Percentiles rank a stretch among this genome's conserved stretches.
These are phyloP conservation scores for Tylopilus plumbeoviolaceoides DNA, from an alignment of 768 basidiomycete species.

Conservation along the genomic window DNA sequence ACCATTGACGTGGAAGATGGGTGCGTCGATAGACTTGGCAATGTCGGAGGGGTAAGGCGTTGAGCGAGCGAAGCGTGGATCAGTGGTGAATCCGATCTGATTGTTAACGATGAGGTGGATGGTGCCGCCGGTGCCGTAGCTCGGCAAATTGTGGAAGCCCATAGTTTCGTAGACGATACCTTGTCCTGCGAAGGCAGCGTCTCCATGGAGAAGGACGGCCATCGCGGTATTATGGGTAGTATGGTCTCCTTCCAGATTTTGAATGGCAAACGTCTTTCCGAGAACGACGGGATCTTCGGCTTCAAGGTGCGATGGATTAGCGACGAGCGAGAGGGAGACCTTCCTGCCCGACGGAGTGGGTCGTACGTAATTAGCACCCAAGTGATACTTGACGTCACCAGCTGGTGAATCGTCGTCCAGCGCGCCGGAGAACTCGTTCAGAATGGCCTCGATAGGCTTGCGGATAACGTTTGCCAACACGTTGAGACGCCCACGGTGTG, in stretches of 20 bases:
- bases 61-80: constrained; percentile 94
- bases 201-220: constrained; percentile 94
- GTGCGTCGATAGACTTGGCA: constrained; percentile 96
- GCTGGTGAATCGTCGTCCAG: constrained; percentile 73
- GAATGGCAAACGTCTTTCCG: constrained; percentile 96
- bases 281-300: constrained; percentile 98
- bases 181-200: constrained; percentile 97
- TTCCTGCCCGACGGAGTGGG: constrained; percentile 98
- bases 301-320: constrained; percentile 97
- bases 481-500: constrained; percentile 97
- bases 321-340: constrained; percentile 94
- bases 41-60: constrained; percentile 98
- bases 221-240: constrained; percentile 78
- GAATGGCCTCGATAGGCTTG: constrained; percentile 95
- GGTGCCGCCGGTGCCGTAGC: constrained; percentile 96
- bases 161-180: constrained; percentile 99
- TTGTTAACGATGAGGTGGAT: constrained; percentile 99
- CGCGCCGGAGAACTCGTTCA: constrained; percentile 91
- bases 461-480: constrained; percentile 98
- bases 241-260: constrained; percentile 91
- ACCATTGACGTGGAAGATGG: constrained; percentile 99
- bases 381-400: constrained; percentile 98
- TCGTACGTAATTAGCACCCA: constrained; percentile 97
- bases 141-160: constrained; percentile 94
- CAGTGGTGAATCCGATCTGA: constrained; percentile 99